Conservation (phyloP, 2,329 filamentous ascomycete genomes). For the Daldinia sp. region DNA sequence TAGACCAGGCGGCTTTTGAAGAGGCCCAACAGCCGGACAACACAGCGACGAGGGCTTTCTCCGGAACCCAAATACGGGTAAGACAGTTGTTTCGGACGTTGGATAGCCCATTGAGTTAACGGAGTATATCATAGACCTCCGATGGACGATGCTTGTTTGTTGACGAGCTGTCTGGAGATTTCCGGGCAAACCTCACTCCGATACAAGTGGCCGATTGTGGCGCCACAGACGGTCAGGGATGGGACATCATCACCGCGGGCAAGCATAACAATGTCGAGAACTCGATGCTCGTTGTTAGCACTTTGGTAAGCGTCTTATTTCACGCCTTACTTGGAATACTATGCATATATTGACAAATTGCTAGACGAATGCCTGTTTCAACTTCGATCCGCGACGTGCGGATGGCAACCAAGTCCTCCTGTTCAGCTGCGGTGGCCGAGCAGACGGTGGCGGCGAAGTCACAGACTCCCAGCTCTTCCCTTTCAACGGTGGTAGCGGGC, state of each 20-base stretch:
- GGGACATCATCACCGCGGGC: conserved; percentile 57
- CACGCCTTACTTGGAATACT: neutral
- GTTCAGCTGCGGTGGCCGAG: conserved; percentile 67
- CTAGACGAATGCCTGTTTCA: conserved; percentile 65
- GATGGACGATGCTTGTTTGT: conserved; percentile 54
- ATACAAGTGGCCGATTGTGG: conserved; percentile 53
- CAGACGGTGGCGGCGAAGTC: conserved; percentile 60
- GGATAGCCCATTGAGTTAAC: conserved; percentile 5
- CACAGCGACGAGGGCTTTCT: conserved; percentile 53
- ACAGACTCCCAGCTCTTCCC: conserved; percentile 62
- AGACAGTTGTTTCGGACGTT: neutral
- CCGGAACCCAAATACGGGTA: conserved; percentile 51
- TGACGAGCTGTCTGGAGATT: conserved; percentile 55
- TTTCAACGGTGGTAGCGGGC: conserved; percentile 53
- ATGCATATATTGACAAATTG: conserved; percentile 9
- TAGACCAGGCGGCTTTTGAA: conserved; percentile 51
- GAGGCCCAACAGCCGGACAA: conserved; percentile 54
- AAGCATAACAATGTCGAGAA: conserved; percentile 58
- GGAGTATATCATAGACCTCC: conserved; percentile 45
- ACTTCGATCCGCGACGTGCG: conserved; percentile 62
- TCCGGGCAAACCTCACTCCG: conserved; percentile 55
- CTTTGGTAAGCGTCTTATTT: conserved; percentile 48
- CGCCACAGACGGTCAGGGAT: conserved; percentile 51
- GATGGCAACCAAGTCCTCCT: conserved; percentile 62
- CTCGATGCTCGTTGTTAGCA: conserved; percentile 62